Evolutionary conservation across 2,329 filamentous ascomycete species (phyloP), one percentile per base, ranked within the genome.

Genomic region (Nemania serpens): DNA sequence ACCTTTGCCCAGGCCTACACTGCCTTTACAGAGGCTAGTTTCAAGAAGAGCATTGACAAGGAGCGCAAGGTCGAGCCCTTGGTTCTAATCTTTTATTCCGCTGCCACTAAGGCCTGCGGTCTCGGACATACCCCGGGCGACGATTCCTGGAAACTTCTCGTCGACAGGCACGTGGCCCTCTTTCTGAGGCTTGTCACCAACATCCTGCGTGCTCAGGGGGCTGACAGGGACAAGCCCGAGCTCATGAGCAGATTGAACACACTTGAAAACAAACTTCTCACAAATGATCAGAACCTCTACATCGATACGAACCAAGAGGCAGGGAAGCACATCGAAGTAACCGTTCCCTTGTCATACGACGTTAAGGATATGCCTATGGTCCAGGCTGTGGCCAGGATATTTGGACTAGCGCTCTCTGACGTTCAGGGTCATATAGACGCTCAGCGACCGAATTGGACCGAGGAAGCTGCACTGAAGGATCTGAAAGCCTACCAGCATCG

Each of bases 281-380:
- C 91, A 53, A 95, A 97, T 75, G 94, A 98, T 70, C 92, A 97
- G 75, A 93, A 98, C 73, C 82, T 99, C 53, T 86, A 87, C 48
- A 82, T 88, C 17, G 82, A 84, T 67, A 82, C 83, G 50, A 82
- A 82, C 49, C 83, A 85, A 69, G 82, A 84, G 55, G 81, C 82
- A 48, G 80, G 87, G 37, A 85, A 85, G 49, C 90, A 89, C 9
- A 83, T 95, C 65, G 94, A 97, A 75, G 90, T 94, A 20, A 83
- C 91, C 58, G 86, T 93, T 2, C 93, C 94, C 11, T 80, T 96
- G 59, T 95, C 88, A 71, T 91, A 97, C 75, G 91, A 97, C 75
- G 89, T 98, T 73, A 97, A 95, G 76, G 95, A 99, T 73, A 99
- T 99, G 95, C 89, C 89, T 39, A 84, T 97, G 77, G 95, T 97